phyloP scores from a whole-genome alignment of 2,329 filamentous ascomycete species.

The Furcasterigmium sp. region DNA sequence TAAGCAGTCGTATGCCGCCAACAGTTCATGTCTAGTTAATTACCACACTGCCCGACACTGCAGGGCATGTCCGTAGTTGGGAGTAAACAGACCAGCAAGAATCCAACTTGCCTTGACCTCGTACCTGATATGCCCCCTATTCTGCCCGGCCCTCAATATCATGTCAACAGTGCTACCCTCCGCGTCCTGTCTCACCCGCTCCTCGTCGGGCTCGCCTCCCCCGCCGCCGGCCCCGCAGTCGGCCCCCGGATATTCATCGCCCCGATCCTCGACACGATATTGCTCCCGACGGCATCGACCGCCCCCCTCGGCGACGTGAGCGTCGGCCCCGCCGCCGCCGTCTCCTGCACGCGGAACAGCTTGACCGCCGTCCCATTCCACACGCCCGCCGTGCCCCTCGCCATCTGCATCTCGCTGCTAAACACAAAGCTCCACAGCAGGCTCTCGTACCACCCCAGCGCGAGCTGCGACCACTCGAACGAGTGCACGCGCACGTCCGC shows the following conservation, averaged over 20 bases:
- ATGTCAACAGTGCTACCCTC: too few relatives aligned
- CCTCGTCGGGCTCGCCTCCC: slow-evolving; percentile 3
- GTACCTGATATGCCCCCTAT: too few relatives aligned
- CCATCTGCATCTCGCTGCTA: slow-evolving; percentile 80
- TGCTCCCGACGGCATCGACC: slow-evolving; percentile 88
- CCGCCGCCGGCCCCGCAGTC: slow-evolving; percentile 12
- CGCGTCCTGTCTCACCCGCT: slow-evolving; percentile 5
- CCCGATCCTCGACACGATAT: slow-evolving; percentile 81
- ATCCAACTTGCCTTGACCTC: too few relatives aligned
- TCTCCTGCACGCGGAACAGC: slow-evolving; percentile 86
- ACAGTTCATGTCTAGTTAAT: too few relatives aligned
- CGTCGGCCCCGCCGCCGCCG: slow-evolving; percentile 71
- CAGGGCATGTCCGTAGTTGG: too few relatives aligned
- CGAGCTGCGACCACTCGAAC: slow-evolving; percentile 89
- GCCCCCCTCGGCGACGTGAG: slow-evolving; percentile 82
- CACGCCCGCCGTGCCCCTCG: slow-evolving; percentile 81
- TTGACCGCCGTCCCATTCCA: slow-evolving; percentile 91
- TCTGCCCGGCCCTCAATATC: too few relatives aligned
- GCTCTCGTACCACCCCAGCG: slow-evolving; percentile 93
- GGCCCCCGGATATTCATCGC: slow-evolving; percentile 65
- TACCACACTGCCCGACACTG: too few relatives aligned
- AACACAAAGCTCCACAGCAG: slow-evolving; percentile 93
- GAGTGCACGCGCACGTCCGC: slow-evolving; percentile 73
- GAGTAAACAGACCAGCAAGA: too few relatives aligned
- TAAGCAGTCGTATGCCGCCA: too few relatives aligned